Evolutionary conservation across 768 basidiomycete species (phyloP).

Genomic region (Pisolithus orientalis): DNA sequence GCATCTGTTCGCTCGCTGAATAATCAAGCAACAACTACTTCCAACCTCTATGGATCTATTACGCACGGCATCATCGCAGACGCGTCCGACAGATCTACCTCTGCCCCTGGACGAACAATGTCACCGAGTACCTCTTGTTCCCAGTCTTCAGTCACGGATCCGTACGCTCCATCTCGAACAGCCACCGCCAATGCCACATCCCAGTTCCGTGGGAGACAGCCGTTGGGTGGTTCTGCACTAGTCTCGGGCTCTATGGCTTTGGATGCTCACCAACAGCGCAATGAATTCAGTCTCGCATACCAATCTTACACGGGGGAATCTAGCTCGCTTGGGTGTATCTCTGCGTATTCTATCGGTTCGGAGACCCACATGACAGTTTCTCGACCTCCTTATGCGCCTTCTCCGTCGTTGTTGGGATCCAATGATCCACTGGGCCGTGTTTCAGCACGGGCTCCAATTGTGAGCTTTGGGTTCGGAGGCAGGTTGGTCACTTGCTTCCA

Average conservation of each 20-base stretch:
- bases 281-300: conserved; percentile 22
- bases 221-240: conserved; percentile 40
- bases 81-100: conserved; percentile 14
- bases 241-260: conserved; percentile 22
- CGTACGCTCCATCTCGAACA: conserved; percentile 31
- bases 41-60: conserved; percentile 1
- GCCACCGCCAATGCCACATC: conserved; percentile 10
- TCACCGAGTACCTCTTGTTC: conserved; percentile 24
- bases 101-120: conserved; percentile 23
- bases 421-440: conserved; percentile 80
- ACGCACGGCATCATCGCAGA: conserved; percentile 3
- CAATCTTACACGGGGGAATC: conserved; percentile 14
- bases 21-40: conserved; percentile 9
- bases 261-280: conserved; percentile 17
- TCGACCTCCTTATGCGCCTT: conserved; percentile 69
- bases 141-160: conserved; percentile 23
- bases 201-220: conserved; percentile 32
- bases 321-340: conserved; percentile 9
- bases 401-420: conserved; percentile 73
- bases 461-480: conserved; percentile 94
- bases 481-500: conserved; percentile 88
- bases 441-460: conserved; percentile 64
- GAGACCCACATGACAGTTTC: conserved; percentile 29
- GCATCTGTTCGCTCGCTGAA: conserved; percentile 17
- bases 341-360: conserved; percentile 16